A percentile compares a stretch with the other conserved stretches of the same genome.
Evolutionary conservation across 768 basidiomycete genomes (phyloP).

Genomic region (Agaricus sinodeliciosus): DNA sequence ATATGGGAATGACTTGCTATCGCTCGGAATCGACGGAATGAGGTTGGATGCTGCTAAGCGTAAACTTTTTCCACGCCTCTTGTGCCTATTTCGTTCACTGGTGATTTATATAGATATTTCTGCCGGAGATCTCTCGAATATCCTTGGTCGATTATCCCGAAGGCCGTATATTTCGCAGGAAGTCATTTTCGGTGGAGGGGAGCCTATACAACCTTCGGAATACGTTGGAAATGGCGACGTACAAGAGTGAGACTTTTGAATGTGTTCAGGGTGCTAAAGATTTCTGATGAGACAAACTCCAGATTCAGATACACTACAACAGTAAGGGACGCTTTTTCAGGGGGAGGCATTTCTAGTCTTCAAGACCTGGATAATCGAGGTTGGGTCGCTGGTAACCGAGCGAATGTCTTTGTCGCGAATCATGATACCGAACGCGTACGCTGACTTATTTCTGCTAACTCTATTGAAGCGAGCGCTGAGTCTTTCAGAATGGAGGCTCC

Average conservation of each 20-base stretch:
- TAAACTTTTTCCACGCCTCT: conserved; percentile 15
- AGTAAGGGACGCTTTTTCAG: conserved; percentile 44
- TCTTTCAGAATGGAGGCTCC: conserved; percentile 41
- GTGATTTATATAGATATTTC: conserved; percentile 41
- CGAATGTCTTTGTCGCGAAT: conserved; percentile 63
- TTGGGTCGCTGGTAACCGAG: conserved; percentile 46
- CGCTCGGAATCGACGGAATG: conserved; percentile 56
- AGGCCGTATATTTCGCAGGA: conserved; percentile 61
- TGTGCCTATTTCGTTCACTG: background rate
- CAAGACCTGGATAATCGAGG: conserved; percentile 47
- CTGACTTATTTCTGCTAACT: background rate
- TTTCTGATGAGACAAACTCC: background rate
- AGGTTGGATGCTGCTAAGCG: conserved; percentile 63
- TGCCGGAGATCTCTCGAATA: conserved; percentile 46
- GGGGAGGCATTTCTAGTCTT: conserved; percentile 42
- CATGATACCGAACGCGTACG: conserved; percentile 62
- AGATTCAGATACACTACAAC: conserved; percentile 57
- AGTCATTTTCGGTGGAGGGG: conserved; percentile 43
- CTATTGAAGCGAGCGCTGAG: background rate
- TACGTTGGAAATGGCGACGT: conserved; percentile 58
- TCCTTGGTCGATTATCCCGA: conserved; percentile 33
- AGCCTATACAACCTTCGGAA: conserved; percentile 49
- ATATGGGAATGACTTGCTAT: conserved; percentile 55
- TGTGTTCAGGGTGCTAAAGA: background rate
- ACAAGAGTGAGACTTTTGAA: conserved; percentile 42